Evolutionary conservation across 495 filamentous ascomycete species (phyloP).

Genomic region (Aspergillus olivimuriae): DNA sequence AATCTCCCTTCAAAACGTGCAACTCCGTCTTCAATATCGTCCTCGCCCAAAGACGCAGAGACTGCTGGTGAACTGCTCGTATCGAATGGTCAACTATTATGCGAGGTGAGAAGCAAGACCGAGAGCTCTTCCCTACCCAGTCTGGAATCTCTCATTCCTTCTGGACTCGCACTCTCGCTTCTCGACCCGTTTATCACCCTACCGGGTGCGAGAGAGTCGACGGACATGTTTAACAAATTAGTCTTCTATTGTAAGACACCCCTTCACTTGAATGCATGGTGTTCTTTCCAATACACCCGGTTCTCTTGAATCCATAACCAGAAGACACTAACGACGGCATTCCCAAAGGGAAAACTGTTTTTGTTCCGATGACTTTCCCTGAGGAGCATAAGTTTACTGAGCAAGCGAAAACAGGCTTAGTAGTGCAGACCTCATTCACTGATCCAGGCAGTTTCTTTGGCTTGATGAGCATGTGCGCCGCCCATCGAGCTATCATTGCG

Average conservation of each 20-base stretch:
- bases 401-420: constrained; percentile 19
- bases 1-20: neutral
- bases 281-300: neutral
- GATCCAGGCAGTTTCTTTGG: constrained; percentile 32
- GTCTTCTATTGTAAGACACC: constrained; percentile 28
- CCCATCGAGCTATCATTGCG: constrained; percentile 25
- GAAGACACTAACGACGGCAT: neutral
- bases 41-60: neutral
- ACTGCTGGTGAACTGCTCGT: neutral
- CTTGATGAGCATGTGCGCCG: constrained; percentile 32
- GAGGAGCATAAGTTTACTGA: constrained; percentile 18
- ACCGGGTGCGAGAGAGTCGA: constrained; percentile 19
- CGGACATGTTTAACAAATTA: constrained; percentile 19
- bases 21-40: no score
- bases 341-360: constrained; percentile 23
- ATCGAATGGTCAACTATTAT: neutral
- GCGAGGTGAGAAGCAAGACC: neutral
- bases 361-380: constrained; percentile 33
- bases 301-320: neutral
- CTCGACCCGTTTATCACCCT: constrained; percentile 27
- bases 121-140: constrained; percentile 9
- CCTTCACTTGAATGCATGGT: no score
- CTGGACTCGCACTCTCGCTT: constrained; percentile 22
- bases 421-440: constrained; percentile 26
- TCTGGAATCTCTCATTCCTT: constrained; percentile 10